Base-by-base conservation (phyloP, 1,139 yeast species). In the Protomyces pachydermus region DNA sequence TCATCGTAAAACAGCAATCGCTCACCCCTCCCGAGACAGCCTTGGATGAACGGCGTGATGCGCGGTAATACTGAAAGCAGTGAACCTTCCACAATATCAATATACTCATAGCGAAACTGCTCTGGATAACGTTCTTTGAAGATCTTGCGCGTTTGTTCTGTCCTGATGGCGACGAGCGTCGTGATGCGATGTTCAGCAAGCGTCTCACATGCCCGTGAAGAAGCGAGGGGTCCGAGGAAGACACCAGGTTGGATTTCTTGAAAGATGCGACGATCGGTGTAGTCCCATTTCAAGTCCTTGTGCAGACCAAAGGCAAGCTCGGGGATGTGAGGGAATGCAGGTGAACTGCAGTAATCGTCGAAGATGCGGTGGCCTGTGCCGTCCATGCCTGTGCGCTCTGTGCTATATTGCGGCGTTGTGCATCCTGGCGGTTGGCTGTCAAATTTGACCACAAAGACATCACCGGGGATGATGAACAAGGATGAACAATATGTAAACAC, bases 241-340 rank as follows among this genome's bases (percentile, higher is more conserved):
- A 60, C 55, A 12, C 58, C 58, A 2, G 58, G 58, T 18, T 20
- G 45, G 50, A 60, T 60, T 48, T 60, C 64, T 37, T 60, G 64
- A 45, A 60, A 35, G 28, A 50, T 42, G 46, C 64, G 48, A 14
- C 64, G 58, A 18, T 60, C 58, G 8, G 53, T 32, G 54, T 60
- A 60, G 14, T 52, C 39, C 62, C 62, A 58, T 3, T 42, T n/a
- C 48, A 42, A 6, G 25, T 42, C 48, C 9, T 42, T 42, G 48
- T 42, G 48, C 4, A 42, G 14, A 16, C 48, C 25, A 1, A 42
- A 18, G 12, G 48, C 6, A 5, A 18, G 25, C 25, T 42, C 48
- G 12, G 48, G 48, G 48, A 42, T 42, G 20, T n/a, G 20, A 10
- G 48, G 48, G 23, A 42, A 42, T 12, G 48, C 20, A 42, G 48